Base-by-base conservation (phyloP, 306 rosid genomes). In the Urtica urens region DNA sequence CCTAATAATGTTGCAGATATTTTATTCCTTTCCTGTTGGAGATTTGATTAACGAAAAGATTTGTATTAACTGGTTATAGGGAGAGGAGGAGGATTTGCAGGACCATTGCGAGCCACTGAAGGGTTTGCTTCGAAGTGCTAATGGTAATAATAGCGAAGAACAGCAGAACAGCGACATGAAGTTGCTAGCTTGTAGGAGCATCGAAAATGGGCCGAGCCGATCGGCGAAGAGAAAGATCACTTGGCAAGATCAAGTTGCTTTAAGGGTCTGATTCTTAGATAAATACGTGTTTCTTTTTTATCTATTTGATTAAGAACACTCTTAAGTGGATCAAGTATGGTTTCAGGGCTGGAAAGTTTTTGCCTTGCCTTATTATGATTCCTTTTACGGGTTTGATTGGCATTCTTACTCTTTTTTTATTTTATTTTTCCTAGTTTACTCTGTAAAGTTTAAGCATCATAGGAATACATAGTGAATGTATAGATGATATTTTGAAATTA, bases 191-290 rank as follows among this genome's bases (percentile, higher is more conserved):
- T 92, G 96, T 43, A 73, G 96, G 74, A 76, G 64, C 24, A 30
- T 73, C 10, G 94, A 87, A 3, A 81, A 61, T 31, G 96, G 93
- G 38, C 23, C 99, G 8, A 86, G 49, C 58, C 75, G 94, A 56
- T 38, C 86, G 3, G 81, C 81, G 65, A 92, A 92, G 68, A 82
- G 96, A 71, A 92, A 85, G 88, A 92, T 92, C 63, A 71, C 96
- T 46, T 82, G 99, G 99, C 99, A 86, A 69, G 96, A 92, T 63
- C 96, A 75, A 68, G 93, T 92, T 58, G 96, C 86, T 26, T 75
- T 86, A 45, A 75, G 93, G 83, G 96, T 82, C 67, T 90, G 77
- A 90, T 77, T 28, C n/a, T n/a, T n/a, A n/a, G n/a, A n/a, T n/a
- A n/a, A n/a, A n/a, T n/a, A n/a, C n/a, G n/a, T n/a, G 40, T 10